Evolutionary conservation across 768 basidiomycete species (phyloP), one percentile per base, ranked within the genome.

Genomic region (Peribolospora baueri): DNA sequence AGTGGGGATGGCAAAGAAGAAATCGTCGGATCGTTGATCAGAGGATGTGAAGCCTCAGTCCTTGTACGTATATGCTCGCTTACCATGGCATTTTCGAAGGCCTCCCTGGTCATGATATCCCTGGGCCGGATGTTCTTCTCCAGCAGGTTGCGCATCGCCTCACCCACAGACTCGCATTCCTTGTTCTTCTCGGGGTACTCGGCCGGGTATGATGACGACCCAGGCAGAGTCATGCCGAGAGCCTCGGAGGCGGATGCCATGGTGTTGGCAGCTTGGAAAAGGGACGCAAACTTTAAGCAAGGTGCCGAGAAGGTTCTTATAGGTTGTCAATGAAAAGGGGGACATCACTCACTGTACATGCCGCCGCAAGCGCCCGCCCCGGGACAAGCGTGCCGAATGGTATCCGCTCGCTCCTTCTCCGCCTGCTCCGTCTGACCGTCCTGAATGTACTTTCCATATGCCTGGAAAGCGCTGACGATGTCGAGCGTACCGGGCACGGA

Each of bases 61-160:
- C 25, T 25, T 25, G 25, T 25, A 25, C 25, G 25, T 25, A 25
- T 25, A 25, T 25, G 25, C 7, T 6, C 65, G 51, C 68, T 52
- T 38, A 85, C 91, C 77, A 97, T 90, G 4, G 93, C 91, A 68
- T 95, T 97, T 70, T 97, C 93, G 62, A 97, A 97, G 7, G 93
- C 90, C 14, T 81, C 76, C 7, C 81, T 77, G 13, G 88, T 95
- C 91, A 97, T 97, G 69, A 98, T 95, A 63, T 97, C 82, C 51
- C 83, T 72, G 3, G 93, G 93, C 48, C 84, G 74, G 64, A 97
- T 81, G 70, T 93, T 87, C 69, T 86, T 79, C 67, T 82, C 82
- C 53, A 97, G 71, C 51, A 98, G 76, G 64, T 81, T 78, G 62
- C 76, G 73, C 81, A 98, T 88, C n/a, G 74, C 77, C 40, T 73